Evolutionary conservation across 345 rosid species (phyloP).

Genomic region (Hibiscus trionum): DNA sequence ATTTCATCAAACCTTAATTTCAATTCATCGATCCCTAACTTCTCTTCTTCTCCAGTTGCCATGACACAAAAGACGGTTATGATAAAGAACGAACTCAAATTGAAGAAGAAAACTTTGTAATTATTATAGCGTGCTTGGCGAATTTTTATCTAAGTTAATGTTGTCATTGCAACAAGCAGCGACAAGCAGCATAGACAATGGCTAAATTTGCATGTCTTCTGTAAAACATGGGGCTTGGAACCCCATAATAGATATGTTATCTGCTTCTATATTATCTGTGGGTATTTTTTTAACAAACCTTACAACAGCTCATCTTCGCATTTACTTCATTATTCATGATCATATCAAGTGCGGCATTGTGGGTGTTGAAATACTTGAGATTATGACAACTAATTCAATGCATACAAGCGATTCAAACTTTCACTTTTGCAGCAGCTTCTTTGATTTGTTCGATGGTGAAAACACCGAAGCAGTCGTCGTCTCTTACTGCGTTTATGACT

Average conservation of each 20-base stretch:
- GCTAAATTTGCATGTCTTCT: not conserved
- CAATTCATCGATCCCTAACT: too few relatives aligned
- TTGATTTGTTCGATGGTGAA: constrained; percentile 93
- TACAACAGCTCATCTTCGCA: not conserved
- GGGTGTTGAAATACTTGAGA: not conserved
- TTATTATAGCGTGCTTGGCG: too few relatives aligned
- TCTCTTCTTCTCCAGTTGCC: too few relatives aligned
- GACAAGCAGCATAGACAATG: not conserved
- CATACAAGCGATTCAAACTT: constrained; percentile 20
- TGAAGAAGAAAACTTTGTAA: not conserved
- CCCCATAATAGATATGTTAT: not conserved
- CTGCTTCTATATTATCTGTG: not conserved
- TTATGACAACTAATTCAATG: not conserved
- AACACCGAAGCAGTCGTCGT: constrained; percentile 73
- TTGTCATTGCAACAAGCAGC: not conserved
- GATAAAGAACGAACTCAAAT: too few relatives aligned
- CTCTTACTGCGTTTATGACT: constrained; percentile 50
- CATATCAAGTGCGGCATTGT: not conserved
- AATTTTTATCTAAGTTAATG: not conserved
- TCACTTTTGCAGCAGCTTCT: constrained; percentile 73
- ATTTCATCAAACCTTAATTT: too few relatives aligned
- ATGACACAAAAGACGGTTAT: too few relatives aligned
- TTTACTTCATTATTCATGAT: not conserved
- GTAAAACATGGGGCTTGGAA: not conserved
- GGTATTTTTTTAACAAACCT: not conserved